phyloP scores from a whole-genome alignment of 805 yeast species.

The Scheffersomyces ergatensis region DNA sequence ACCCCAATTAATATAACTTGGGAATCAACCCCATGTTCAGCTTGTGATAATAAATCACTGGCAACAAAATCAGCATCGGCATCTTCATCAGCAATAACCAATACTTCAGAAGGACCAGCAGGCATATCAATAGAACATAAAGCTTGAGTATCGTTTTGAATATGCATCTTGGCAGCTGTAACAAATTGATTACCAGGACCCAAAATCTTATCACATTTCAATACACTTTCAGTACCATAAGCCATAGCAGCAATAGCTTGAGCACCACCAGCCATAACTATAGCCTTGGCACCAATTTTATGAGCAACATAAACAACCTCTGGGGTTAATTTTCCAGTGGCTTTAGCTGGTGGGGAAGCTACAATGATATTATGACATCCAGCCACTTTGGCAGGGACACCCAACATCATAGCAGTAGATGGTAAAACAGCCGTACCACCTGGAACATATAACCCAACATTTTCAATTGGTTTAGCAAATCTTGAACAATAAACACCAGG shows the following conservation, averaged over 20 bases:
- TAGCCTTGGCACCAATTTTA: conserved; percentile 86
- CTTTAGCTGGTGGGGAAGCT: conserved; percentile 91
- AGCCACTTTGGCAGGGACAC: conserved; percentile 98
- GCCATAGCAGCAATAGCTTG: conserved; percentile 99
- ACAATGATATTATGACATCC: conserved; percentile 89
- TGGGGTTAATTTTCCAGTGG: conserved; percentile 90
- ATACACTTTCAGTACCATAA: conserved; percentile 89
- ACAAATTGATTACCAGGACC: conserved; percentile 99
- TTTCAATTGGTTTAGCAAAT: conserved; percentile 91
- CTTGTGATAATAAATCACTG: conserved; percentile 93
- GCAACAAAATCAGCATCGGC: conserved; percentile 97
- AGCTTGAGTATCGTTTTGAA: conserved; percentile 93
- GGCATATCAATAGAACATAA: conserved; percentile 98
- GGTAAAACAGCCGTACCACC: conserved; percentile 99
- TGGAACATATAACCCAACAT: conserved; percentile 94
- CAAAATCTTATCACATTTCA: conserved; percentile 93
- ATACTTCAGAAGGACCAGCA: conserved; percentile 98
- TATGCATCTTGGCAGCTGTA: conserved; percentile 98
- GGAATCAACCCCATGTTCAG: conserved; percentile 98
- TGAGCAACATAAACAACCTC: conserved; percentile 98
- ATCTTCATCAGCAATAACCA: conserved; percentile 85
- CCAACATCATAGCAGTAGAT: conserved; percentile 96
- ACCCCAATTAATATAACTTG: conserved; percentile 93
- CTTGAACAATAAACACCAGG: conserved; percentile 95
- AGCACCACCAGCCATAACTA: conserved; percentile 98